These are phyloP conservation scores for Liquidambar formosana DNA, from an alignment of 164 flowering plant genomes.

Conservation along the genomic window DNA sequence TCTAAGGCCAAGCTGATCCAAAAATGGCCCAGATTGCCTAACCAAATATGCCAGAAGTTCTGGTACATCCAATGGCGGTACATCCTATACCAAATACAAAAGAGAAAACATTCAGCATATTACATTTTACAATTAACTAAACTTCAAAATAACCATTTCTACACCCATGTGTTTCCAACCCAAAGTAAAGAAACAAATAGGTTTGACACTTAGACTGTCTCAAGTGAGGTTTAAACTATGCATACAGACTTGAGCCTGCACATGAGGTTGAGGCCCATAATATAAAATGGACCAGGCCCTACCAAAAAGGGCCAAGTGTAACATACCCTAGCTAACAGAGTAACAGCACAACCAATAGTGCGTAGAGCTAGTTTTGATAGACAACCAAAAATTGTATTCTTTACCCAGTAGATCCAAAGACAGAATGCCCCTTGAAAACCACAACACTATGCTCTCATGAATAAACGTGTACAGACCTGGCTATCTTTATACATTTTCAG, in stretches of 20 bases:
- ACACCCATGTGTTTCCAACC: background rate
- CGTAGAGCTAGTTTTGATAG: background rate
- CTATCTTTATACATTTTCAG: too few relatives aligned
- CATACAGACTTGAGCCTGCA: background rate
- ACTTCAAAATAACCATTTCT: background rate
- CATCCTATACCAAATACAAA: constrained; percentile 54
- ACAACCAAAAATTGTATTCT: background rate
- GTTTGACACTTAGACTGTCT: background rate
- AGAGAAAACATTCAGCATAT: constrained; percentile 4
- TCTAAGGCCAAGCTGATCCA: constrained; percentile 87
- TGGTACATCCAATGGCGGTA: constrained; percentile 91
- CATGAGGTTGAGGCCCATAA: background rate
- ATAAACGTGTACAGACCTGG: too few relatives aligned
- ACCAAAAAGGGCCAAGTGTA: background rate
- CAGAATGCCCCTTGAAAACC: too few relatives aligned
- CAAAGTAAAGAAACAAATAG: background rate
- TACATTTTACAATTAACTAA: background rate
- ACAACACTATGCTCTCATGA: too few relatives aligned
- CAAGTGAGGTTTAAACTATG: background rate
- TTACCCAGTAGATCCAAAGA: background rate
- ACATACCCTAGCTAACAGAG: background rate
- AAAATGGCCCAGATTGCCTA: constrained; percentile 85
- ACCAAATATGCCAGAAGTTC: constrained; percentile 88
- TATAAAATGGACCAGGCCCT: background rate
- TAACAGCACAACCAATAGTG: background rate